Conservation (phyloP, 2,329 filamentous ascomycete species). For the Alternaria atra region DNA sequence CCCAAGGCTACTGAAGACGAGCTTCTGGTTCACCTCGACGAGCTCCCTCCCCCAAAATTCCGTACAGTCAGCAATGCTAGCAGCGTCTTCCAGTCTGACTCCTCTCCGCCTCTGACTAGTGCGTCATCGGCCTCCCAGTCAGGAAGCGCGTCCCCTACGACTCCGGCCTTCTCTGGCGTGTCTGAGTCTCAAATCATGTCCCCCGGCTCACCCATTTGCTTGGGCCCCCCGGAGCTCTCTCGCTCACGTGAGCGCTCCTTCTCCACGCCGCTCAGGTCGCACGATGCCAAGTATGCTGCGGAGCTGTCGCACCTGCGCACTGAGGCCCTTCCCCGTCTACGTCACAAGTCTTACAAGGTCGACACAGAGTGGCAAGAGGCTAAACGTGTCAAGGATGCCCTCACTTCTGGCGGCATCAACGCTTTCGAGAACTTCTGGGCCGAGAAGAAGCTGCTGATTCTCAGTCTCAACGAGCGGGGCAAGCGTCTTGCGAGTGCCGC, state of each 20-base stretch:
- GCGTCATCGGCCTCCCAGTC: conserved; percentile 38
- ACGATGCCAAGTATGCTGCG: conserved; percentile 44
- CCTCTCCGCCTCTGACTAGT: conserved; percentile 35
- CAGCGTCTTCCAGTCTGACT: conserved; percentile 39
- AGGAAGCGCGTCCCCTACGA: conserved; percentile 34
- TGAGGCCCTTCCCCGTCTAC: conserved; percentile 54
- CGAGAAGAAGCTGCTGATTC: conserved; percentile 45
- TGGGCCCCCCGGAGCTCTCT: conserved; percentile 28
- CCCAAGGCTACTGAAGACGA: conserved; percentile 35
- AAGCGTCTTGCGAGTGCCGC: conserved; percentile 36
- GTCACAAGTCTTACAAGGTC: conserved; percentile 50
- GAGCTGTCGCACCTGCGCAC: conserved; percentile 52
- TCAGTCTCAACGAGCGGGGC: conserved; percentile 43
- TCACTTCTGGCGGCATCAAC: conserved; percentile 33
- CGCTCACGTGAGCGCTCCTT: conserved; percentile 43
- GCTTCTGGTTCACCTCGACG: conserved; percentile 33
- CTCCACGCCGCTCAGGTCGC: conserved; percentile 47
- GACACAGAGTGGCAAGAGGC: conserved; percentile 46
- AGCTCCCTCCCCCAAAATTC: conserved; percentile 36
- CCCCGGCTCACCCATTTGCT: conserved; percentile 43
- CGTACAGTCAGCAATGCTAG: conserved; percentile 43
- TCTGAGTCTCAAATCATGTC: conserved; percentile 29
- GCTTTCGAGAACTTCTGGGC: conserved; percentile 54
- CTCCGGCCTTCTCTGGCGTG: conserved; percentile 23
- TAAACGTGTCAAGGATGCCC: conserved; percentile 39